Conservation (phyloP, 2,329 filamentous ascomycete genomes). For the Colletotrichum scovillei region DNA sequence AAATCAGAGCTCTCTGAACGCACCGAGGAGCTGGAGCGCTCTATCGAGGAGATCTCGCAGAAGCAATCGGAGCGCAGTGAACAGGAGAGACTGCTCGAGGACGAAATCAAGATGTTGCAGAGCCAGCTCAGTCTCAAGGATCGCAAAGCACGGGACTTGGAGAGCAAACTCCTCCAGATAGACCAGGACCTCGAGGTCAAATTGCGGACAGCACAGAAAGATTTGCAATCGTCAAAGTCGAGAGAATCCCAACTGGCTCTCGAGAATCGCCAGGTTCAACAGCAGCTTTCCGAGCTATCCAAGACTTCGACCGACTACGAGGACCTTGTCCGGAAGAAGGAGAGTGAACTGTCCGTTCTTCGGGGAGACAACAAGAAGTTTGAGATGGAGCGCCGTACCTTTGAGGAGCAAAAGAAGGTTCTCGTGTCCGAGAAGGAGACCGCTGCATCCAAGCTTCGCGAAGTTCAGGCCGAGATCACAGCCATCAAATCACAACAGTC, state of each 20-base stretch:
- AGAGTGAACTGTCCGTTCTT: slow-evolving; percentile 89
- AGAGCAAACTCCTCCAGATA: slow-evolving; percentile 82
- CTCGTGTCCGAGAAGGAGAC: slow-evolving; percentile 83
- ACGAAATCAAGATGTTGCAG: slow-evolving; percentile 90
- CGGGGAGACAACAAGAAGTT: slow-evolving; percentile 86
- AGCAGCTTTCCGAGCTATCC: slow-evolving; percentile 87
- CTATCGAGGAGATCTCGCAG: slow-evolving; percentile 76
- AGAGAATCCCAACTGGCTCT: slow-evolving; percentile 81
- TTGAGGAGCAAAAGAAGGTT: slow-evolving; percentile 82
- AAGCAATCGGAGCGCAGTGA: slow-evolving; percentile 79
- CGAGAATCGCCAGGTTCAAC: slow-evolving; percentile 85
- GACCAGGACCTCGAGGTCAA: slow-evolving; percentile 93
- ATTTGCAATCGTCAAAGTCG: slow-evolving; percentile 78
- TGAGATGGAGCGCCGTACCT: slow-evolving; percentile 80
- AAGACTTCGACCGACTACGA: slow-evolving; percentile 95
- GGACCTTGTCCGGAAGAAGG: slow-evolving; percentile 91
- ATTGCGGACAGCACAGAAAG: slow-evolving; percentile 80
- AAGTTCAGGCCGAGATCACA: slow-evolving; percentile 88
- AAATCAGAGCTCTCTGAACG: slow-evolving; percentile 79
- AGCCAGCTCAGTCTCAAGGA: slow-evolving; percentile 92
- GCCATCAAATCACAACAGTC: slow-evolving; percentile 86
- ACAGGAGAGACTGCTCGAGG: slow-evolving; percentile 80
- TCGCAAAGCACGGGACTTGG: slow-evolving; percentile 87
- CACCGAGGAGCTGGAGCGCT: slow-evolving; percentile 75
- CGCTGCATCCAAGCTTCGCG: slow-evolving; percentile 79